These are phyloP conservation scores for Psilocybe cyanescens DNA, from an alignment of 768 basidiomycete genomes.

Conservation along the genomic window DNA sequence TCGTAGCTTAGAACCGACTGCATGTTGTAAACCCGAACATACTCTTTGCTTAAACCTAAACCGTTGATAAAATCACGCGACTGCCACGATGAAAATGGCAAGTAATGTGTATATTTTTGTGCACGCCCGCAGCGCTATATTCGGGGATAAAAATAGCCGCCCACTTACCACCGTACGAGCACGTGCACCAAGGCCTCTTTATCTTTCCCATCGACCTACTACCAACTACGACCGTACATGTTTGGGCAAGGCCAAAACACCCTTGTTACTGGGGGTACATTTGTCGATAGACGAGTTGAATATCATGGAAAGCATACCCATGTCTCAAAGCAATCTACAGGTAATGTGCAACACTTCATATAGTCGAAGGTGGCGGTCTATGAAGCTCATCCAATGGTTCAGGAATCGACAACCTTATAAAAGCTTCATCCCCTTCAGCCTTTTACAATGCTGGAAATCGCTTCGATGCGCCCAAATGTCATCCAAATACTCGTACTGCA, in stretches of 20 bases:
- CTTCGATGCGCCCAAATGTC: constrained; percentile 2
- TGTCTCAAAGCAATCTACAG: background rate
- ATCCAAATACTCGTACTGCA: background rate
- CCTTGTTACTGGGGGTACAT: background rate
- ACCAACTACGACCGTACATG: background rate
- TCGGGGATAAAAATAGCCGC: background rate
- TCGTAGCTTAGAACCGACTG: too few species aligned
- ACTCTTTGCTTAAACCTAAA: too few species aligned
- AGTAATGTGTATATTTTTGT: too few species aligned
- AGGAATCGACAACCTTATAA: background rate
- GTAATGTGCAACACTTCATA: background rate
- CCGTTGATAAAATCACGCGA: too few species aligned
- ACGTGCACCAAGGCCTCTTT: background rate
- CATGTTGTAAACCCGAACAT: too few species aligned
- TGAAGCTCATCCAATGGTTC: background rate
- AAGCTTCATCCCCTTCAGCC: background rate
- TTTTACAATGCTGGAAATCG: background rate
- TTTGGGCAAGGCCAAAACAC: background rate
- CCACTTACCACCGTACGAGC: background rate
- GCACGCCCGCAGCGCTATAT: background rate
- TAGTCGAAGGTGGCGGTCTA: background rate
- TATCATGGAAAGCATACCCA: background rate
- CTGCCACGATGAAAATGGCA: too few species aligned
- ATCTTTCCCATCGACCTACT: background rate
- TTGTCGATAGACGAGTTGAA: background rate